Conservation (phyloP, 176 grass and related monocot genomes). For the Miscanthus lutarioriparius region DNA sequence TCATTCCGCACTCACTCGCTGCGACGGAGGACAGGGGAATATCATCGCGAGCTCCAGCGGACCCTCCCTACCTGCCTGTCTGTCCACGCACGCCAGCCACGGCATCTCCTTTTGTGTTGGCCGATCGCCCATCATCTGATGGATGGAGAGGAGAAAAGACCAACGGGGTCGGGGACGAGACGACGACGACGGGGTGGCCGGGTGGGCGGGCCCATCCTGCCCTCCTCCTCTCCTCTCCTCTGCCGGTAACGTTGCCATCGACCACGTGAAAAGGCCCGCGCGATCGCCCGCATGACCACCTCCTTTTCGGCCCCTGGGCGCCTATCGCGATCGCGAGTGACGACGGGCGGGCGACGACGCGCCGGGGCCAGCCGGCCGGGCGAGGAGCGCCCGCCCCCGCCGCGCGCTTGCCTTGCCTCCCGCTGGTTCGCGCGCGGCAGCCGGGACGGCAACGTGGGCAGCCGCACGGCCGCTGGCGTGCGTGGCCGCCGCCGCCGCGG, state of each 20-base stretch:
- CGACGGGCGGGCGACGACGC: background rate
- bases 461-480: background rate
- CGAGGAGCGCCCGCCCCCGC: background rate
- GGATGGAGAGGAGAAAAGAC: too few relatives aligned
- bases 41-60: background rate
- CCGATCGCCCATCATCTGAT: background rate
- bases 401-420: background rate
- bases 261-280: conserved; percentile 31
- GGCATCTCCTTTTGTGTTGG: background rate
- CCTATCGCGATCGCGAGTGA: background rate
- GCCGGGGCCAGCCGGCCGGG: background rate
- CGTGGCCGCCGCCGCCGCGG: background rate
- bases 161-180: too few relatives aligned
- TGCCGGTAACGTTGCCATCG: background rate
- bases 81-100: background rate
- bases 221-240: background rate
- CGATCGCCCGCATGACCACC: background rate
- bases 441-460: conserved; percentile 1
- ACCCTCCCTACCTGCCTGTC: background rate
- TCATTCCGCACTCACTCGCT: background rate
- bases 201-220: too few relatives aligned
- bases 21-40: background rate
- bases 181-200: too few relatives aligned
- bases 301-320: conserved; percentile 12
- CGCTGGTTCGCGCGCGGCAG: background rate